Base-by-base conservation (phyloP, 2,329 filamentous ascomycete genomes). In the Phoma herbarum region DNA sequence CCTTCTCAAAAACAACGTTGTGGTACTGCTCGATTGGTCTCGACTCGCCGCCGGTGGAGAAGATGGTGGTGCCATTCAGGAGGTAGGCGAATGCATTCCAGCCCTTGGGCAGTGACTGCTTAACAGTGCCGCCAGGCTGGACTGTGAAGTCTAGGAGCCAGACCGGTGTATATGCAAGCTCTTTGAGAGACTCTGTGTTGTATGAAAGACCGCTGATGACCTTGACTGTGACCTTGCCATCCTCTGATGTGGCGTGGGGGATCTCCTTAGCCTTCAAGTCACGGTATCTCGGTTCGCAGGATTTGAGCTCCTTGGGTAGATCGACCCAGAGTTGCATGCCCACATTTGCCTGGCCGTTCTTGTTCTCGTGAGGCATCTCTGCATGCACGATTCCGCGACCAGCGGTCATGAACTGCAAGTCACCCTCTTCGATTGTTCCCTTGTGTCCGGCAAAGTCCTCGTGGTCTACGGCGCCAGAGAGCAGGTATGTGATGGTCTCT, bases 271-370 rank as follows among this genome's bases (percentile, higher is more conserved):
- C 90, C 50, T 86, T 83, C 50, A 98, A 81, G 77, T 98, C 94
- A 55, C 94, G 90, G 78, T 98, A 98, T 44, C 94, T 86, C 35
- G 94, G 94, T 78, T 98, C 94, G 80, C 92, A 96, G 66, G 82
- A 83, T 83, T 98, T 98, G 53, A 97, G 83, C 35, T 89, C 78
- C 71, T 87, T 80, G 6, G 95, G 94, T 11, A 98, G 81, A 75
- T 98, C 94, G 45, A 98, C 93, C 94, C 95, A 98, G 22, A 98
- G 84, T 81, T 98, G 95, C 80, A 98, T 86, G 31, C 94, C 94
- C 52, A 96, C 85, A 76, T 93, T 97, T 59, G 89, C 82, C 56
- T 83, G 86, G 49, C 91, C 91, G 74, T 95, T 91, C 0, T 83
- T 76, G 74, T 92, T 92, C 72, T 91, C 87, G 53, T 86, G 85